Evolutionary conservation across 2,329 filamentous ascomycete genomes (phyloP).

Genomic region (Cercospora berteroae): DNA sequence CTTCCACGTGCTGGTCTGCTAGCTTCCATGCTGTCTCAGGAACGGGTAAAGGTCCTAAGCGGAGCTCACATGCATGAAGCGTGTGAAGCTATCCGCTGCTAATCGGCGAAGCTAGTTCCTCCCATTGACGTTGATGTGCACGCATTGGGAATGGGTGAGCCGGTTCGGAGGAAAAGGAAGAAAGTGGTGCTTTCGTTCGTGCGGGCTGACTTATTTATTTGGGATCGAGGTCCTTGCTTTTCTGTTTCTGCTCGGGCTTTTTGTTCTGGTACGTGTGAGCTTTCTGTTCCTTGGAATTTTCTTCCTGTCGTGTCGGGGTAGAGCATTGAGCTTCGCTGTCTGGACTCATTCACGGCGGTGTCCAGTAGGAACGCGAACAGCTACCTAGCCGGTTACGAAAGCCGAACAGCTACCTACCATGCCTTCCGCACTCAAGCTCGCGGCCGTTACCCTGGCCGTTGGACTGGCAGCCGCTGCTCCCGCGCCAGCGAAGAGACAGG

Average conservation of each 20-base stretch:
- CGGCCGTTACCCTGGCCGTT: conserved; percentile 4
- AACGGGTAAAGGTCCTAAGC: neutral
- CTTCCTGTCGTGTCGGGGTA: neutral
- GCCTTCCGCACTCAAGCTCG: conserved; percentile 7
- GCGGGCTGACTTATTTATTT: neutral
- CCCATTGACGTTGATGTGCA: neutral
- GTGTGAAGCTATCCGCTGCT: neutral
- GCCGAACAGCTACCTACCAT: neutral
- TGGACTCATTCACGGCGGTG: neutral
- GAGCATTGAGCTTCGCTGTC: neutral
- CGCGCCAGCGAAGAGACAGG: conserved; percentile 5
- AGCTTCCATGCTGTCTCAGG: neutral
- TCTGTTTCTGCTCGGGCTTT: neutral
- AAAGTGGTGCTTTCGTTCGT: neutral
- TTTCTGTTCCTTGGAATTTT: neutral
- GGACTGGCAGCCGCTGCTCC: conserved; percentile 14
- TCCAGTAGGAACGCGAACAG: neutral
- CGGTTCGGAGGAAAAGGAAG: neutral
- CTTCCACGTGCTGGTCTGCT: neutral
- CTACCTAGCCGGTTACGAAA: neutral
- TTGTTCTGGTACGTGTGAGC: neutral
- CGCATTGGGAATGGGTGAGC: neutral
- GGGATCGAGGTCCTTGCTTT: neutral
- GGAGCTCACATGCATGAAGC: neutral
- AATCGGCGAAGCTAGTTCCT: neutral